Evolutionary conservation across 2,329 filamentous ascomycete genomes (phyloP).

Genomic region (Beauveria brongniartii): DNA sequence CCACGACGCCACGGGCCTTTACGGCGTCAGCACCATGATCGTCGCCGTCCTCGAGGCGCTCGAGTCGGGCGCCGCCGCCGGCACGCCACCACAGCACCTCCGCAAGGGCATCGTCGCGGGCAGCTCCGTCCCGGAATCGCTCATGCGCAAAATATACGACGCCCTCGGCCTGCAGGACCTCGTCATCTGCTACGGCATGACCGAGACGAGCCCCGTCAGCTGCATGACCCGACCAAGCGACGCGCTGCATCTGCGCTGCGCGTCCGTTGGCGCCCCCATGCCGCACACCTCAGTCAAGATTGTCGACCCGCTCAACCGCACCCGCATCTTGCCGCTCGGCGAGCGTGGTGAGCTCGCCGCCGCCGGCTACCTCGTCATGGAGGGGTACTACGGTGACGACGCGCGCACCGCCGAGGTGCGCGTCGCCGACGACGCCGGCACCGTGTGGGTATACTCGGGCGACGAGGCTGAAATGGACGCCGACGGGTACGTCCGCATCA

Average conservation of each 20-base stretch:
- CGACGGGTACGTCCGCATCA: slow-evolving; percentile 80
- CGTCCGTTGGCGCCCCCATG: slow-evolving; percentile 70
- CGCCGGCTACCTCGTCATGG: slow-evolving; percentile 81
- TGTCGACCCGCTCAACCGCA: slow-evolving; percentile 58
- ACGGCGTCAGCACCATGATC: slow-evolving; percentile 94
- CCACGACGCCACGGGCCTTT: slow-evolving; percentile 55
- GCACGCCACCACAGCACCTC: slow-evolving; percentile 33
- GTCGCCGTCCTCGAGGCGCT: slow-evolving; percentile 77
- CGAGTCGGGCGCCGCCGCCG: slow-evolving; percentile 28
- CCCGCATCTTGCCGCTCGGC: slow-evolving; percentile 51
- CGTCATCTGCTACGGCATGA: slow-evolving; percentile 96
- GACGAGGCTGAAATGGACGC: slow-evolving; percentile 83
- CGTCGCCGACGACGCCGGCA: slow-evolving; percentile 38
- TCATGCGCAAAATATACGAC: slow-evolving; percentile 70
- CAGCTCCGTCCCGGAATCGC: slow-evolving; percentile 69
- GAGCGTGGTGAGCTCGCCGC: slow-evolving; percentile 74
- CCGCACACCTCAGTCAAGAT: slow-evolving; percentile 74
- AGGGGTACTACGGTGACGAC: slow-evolving; percentile 77
- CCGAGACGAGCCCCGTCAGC: slow-evolving; percentile 72
- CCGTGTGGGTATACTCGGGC: slow-evolving; percentile 83
- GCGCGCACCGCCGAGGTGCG: slow-evolving; percentile 61
- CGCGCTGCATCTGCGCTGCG: slow-evolving; percentile 62
- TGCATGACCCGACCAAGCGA: slow-evolving; percentile 78
- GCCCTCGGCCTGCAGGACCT: slow-evolving; percentile 70
- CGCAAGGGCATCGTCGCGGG: slow-evolving; percentile 90